These are phyloP conservation scores for Boletus fagicola DNA, from an alignment of 768 basidiomycete genomes.

Conservation along the genomic window DNA sequence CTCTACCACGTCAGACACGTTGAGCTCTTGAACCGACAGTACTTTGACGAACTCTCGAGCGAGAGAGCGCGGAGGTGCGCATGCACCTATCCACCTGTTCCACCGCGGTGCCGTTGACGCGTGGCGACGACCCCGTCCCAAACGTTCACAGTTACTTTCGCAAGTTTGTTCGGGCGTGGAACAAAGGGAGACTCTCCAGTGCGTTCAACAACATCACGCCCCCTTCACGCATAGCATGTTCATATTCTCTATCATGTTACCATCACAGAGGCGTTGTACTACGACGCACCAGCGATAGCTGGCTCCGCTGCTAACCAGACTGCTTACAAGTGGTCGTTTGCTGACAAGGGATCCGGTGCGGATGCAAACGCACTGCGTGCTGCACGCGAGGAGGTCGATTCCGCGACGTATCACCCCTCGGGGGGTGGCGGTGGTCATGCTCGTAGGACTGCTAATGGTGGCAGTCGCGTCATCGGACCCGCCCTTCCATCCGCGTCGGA, in stretches of 20 bases:
- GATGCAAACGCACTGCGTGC: conserved; percentile 59
- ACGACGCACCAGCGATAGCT: conserved; percentile 54
- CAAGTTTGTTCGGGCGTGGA: conserved; percentile 93
- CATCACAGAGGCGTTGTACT: conserved; percentile 54
- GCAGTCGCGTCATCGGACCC: conserved; percentile 56
- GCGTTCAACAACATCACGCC: background rate
- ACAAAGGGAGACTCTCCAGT: conserved; percentile 73
- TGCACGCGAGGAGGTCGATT: conserved; percentile 59
- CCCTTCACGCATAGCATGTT: no score
- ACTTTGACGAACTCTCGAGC: no score
- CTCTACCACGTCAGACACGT: background rate
- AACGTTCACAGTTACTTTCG: conserved; percentile 68
- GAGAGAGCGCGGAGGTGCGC: no score
- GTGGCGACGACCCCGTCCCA: conserved; percentile 5
- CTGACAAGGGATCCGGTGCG: conserved; percentile 56
- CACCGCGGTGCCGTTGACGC: conserved; percentile 33
- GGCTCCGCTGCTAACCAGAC: conserved; percentile 68
- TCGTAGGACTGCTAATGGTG: conserved; percentile 18
- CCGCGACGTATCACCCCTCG: conserved; percentile 31
- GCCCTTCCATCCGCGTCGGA: conserved; percentile 46
- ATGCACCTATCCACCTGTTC: no score
- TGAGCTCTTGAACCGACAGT: no score
- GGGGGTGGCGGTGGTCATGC: background rate
- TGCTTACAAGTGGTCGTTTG: conserved; percentile 86
- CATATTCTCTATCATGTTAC: background rate